Conservation (phyloP, 1,284 basidiomycete genomes). For the Xerocomus cyaneibrunnescens region DNA sequence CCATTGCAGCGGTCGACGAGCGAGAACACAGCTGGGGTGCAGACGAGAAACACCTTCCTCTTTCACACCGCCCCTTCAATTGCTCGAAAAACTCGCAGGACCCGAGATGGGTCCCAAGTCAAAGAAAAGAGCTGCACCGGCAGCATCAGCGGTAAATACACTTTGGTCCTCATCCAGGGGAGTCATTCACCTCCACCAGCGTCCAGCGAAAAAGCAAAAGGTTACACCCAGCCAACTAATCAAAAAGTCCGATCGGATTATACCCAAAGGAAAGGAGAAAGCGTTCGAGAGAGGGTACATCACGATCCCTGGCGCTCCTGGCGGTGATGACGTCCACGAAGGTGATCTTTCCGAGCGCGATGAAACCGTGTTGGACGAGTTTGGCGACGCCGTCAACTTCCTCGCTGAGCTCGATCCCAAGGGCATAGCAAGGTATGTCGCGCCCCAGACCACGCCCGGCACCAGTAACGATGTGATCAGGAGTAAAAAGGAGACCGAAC, state of each 20-base stretch:
- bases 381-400: constrained; percentile 57
- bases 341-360: constrained; percentile 63
- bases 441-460: neutral
- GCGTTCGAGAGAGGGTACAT: constrained; percentile 59
- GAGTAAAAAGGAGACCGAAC: constrained; percentile 75
- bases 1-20: constrained; percentile 22
- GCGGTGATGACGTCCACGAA: constrained; percentile 43
- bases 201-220: constrained; percentile 49
- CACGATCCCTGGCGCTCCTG: constrained; percentile 50
- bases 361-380: constrained; percentile 57
- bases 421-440: constrained; percentile 65
- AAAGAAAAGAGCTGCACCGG: constrained; percentile 37
- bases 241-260: constrained; percentile 28
- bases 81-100: neutral
- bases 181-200: constrained; percentile 25
- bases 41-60: constrained; percentile 29
- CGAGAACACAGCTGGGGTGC: neutral
- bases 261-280: constrained; percentile 57
- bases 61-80: constrained; percentile 6
- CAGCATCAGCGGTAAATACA: constrained; percentile 33
- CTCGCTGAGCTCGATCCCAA: constrained; percentile 62
- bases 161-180: neutral
- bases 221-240: constrained; percentile 20
- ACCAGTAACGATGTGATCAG: constrained; percentile 40
- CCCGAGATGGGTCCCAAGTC: constrained; percentile 23